Base-by-base conservation (phyloP, 2,329 filamentous ascomycete genomes). In the Lomentospora prolificans region DNA sequence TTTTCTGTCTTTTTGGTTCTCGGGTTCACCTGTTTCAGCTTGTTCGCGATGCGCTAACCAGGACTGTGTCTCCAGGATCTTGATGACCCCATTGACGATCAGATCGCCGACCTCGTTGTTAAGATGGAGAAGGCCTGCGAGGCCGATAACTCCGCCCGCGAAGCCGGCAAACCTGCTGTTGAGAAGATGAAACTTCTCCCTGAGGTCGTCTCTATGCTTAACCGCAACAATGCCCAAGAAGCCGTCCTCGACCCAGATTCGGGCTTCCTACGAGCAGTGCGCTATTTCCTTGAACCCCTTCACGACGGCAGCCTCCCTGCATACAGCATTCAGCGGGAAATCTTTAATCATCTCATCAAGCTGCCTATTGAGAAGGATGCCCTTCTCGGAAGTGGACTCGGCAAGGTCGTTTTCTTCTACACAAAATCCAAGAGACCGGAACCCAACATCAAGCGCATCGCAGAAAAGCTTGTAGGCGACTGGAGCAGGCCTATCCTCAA, bases 341-440 rank as follows among this genome's bases (percentile, higher is more conserved):
- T 99, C 46, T 94, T 99, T 68, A 81, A 82, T 25, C 87, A 89
- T 24, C 77, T 99, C 36, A 81, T 80, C 17, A 85, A 84, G 64
- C 79, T 97, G 4, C 90, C 90, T 4, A 90, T 97, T 61, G 88
- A 90, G 67, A 96, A 96, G 67, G 94, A 97, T 64, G 81, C 87
- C 1, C 79, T 99, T 12, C 79, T 95, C 22, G 91, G 90, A 61
- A 95, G 89, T 63, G 91, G 92, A 19, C 94, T 99, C 61, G 94
- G 94, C 66, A 96, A 96, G 69, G 90, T 99, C 51, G 87, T 96
- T 54, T 82, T 95, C 60, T 99, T 96, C 74, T 99, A 99, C 73
- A 96, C 91, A 53, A 91, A 91, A 72, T 95, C 89, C 75, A 95
- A 91, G 74, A 86, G 89, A 61, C 87, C 91, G 1, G 89, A 97